Conservation (phyloP, 495 filamentous ascomycete genomes). For the Xylaria scruposa region DNA sequence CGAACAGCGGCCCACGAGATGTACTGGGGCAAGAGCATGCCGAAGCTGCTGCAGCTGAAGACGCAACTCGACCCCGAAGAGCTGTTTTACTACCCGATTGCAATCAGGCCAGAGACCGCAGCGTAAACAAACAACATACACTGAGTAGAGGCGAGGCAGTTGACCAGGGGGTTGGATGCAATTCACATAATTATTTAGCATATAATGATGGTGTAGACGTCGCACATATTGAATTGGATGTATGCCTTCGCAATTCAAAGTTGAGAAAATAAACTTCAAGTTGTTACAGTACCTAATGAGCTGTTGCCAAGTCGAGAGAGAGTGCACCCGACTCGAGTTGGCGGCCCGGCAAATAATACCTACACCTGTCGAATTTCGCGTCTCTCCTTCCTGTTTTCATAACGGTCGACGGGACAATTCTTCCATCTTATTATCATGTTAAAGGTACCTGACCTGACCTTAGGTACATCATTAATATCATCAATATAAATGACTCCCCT, state of each 20-base stretch:
- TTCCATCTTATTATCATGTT: too few species aligned
- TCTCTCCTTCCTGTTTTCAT: not conserved
- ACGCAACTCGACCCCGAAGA: constrained; percentile 60
- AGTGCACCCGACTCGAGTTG: not conserved
- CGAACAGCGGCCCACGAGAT: constrained; percentile 45
- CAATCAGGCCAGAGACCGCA: constrained; percentile 48
- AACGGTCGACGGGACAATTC: too few species aligned
- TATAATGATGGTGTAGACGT: constrained; percentile 2
- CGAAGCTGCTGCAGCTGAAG: constrained; percentile 61
- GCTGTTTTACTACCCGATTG: constrained; percentile 69
- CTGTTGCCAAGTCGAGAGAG: too few species aligned
- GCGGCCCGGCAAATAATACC: not conserved
- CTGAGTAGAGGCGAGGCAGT: not conserved
- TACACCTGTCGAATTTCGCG: not conserved
- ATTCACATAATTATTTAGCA: constrained; percentile 16
- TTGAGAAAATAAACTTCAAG: too few species aligned
- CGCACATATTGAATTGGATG: too few species aligned
- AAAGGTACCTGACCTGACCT: too few species aligned
- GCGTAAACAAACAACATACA: constrained; percentile 5
- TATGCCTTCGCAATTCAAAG: too few species aligned
- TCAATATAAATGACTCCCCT: constrained; percentile 25
- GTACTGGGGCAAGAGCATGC: constrained; percentile 63
- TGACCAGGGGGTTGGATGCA: not conserved
- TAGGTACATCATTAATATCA: too few species aligned
- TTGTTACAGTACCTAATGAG: too few species aligned